Base-by-base conservation (phyloP, 257 asterid genomes). In the Capsicum pubescens region DNA sequence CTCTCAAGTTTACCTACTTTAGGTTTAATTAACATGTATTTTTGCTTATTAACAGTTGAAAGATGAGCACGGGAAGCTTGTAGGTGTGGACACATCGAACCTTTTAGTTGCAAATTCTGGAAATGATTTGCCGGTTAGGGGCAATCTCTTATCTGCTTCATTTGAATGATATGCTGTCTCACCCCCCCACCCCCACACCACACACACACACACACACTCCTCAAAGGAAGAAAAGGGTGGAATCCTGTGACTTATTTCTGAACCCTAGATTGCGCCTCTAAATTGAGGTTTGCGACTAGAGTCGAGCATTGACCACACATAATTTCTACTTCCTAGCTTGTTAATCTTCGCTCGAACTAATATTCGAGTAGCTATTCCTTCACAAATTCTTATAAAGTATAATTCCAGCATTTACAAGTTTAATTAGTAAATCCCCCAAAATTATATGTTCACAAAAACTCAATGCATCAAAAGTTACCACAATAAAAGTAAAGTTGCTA, bases 41-140 rank as follows among this genome's bases (percentile, higher is more conserved):
- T 52, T 87, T 88, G 58, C 84, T 44, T 79, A 72, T 71, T 84
- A 72, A 68, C 89, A 94, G 99, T 90, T 96, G 89, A 95, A 92
- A 93, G 99, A 96, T 88, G 93, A 90, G 90, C 85, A 88, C 3
- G 97, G 98, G 87, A 91, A 85, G 88, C 97, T 96, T 86, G 76
- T 89, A 42, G 99, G 98, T 68, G 98, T 94, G 84, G 98, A 93
- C 83, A 83, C 94, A 80, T 91, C 98, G 69, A 93, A 93, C 87
- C 98, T 96, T 85, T 90, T 93, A 44, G 86, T 96, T 86, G 95
- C 92, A 12, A 94, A 96, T 89, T 96, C 98, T 80, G 98, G 99
- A 59, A 96, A 96, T 84, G 98, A 96, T 90, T 87, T 96, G 84
- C 98, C 98, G 88, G 98, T 92, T 91, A 93, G 97, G 87, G 87